Evolutionary conservation across 2,329 filamentous ascomycete genomes (phyloP).

Genomic region (Xylaria sp.): DNA sequence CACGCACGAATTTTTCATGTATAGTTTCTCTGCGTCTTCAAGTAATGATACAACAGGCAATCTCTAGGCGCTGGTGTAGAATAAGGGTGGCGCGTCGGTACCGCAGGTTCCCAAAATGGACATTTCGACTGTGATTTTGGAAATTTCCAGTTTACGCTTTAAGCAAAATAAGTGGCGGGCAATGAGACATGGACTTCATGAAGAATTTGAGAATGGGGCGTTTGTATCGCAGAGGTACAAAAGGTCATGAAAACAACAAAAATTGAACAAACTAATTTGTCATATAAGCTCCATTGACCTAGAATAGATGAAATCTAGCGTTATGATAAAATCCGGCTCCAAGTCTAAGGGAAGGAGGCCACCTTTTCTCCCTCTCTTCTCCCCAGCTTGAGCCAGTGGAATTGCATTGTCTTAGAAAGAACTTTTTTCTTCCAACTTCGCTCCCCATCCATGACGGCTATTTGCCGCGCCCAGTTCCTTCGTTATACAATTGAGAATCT

Average conservation of each 20-base stretch:
- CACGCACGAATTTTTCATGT: neutral
- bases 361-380: neutral
- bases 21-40: neutral
- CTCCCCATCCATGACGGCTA: neutral
- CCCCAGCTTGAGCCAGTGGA: neutral
- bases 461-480: neutral
- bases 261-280: neutral
- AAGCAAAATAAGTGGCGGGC: constrained; percentile 6
- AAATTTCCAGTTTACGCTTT: neutral
- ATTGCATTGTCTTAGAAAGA: neutral
- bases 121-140: neutral
- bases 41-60: neutral
- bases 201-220: neutral
- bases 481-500: neutral
- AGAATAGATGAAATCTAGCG: neutral
- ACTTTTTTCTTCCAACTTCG: neutral
- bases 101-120: neutral
- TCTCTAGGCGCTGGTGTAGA: neutral
- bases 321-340: neutral
- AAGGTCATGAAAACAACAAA: neutral
- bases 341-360: no score
- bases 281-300: neutral
- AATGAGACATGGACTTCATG: constrained; percentile 19
- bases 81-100: neutral
- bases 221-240: neutral